Percentiles rank a stretch among this genome's conserved stretches.
Evolutionary conservation across 768 basidiomycete genomes (phyloP).

Genomic region (Collybia sp.): DNA sequence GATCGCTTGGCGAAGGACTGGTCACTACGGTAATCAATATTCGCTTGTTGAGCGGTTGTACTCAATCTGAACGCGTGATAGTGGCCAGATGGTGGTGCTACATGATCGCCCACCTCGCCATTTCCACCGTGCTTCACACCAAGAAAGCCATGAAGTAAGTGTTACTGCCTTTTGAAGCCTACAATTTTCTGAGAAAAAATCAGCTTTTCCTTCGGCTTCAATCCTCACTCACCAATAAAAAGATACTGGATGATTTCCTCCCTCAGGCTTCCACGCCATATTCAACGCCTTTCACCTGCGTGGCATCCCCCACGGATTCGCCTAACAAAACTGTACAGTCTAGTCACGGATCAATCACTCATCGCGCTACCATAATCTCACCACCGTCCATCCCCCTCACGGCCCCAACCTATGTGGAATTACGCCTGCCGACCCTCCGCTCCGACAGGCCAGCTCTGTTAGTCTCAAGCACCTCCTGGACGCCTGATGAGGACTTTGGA

Average conservation of each 20-base stretch:
- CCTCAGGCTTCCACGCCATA: conserved; percentile 48
- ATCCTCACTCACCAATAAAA: conserved; percentile 24
- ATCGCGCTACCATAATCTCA: conserved; percentile 7
- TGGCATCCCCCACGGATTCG: conserved; percentile 22
- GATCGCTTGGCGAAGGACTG: conserved; percentile 67
- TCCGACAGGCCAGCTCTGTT: conserved; percentile 79
- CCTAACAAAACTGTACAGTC: conserved; percentile 6
- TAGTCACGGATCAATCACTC: conserved; percentile 9
- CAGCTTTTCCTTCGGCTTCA: conserved; percentile 51
- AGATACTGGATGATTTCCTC: conserved; percentile 42
- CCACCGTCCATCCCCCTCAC: conserved; percentile 20
- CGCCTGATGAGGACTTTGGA: conserved; percentile 92
- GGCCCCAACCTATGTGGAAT: conserved; percentile 25
- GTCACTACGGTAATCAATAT: conserved; percentile 54
- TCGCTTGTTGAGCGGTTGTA: background rate
- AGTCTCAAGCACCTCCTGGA: conserved; percentile 95
- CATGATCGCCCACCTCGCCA: conserved; percentile 88
- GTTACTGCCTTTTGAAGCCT: background rate
- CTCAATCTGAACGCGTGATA: conserved; percentile 20
- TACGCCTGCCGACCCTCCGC: conserved; percentile 45
- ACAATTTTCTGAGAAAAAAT: background rate
- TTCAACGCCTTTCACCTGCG: conserved; percentile 59
- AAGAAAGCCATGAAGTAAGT: conserved; percentile 74
- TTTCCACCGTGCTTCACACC: conserved; percentile 67
- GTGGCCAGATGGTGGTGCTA: conserved; percentile 75